Evolutionary conservation across 352 stramenopile genomes (phyloP).

Genomic region (Pythium dissimile): DNA sequence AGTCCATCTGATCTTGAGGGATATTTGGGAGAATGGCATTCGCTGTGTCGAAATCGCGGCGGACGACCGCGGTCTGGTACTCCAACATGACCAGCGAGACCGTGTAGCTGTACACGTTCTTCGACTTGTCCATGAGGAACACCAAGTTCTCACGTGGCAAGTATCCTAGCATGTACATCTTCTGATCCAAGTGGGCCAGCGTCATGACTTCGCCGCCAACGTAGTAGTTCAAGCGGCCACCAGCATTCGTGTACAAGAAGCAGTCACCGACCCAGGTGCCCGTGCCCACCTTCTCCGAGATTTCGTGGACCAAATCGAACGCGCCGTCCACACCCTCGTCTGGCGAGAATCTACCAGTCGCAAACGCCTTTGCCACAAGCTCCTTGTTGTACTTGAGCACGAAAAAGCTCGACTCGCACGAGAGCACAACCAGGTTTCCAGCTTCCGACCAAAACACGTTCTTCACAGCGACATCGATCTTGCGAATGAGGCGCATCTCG

Average conservation of each 20-base stretch:
- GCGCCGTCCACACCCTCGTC: slow-evolving; percentile 97
- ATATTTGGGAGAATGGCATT: slow-evolving; percentile 97
- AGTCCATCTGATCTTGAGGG: slow-evolving; percentile 83
- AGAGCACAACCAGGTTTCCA: slow-evolving; percentile 95
- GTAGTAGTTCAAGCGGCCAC: slow-evolving; percentile 97
- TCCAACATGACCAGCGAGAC: slow-evolving; percentile 95
- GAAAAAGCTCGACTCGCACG: slow-evolving; percentile 94
- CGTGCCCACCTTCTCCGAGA: slow-evolving; percentile 94
- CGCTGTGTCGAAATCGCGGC: slow-evolving; percentile 96
- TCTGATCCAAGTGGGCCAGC: slow-evolving; percentile 93
- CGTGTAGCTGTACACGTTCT: slow-evolving; percentile 91
- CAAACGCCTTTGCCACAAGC: slow-evolving; percentile 85
- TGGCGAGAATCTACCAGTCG: slow-evolving; percentile 74
- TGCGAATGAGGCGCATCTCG: slow-evolving; percentile 95
- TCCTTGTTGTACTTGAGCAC: slow-evolving; percentile 95
- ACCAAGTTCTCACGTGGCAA: slow-evolving; percentile 97
- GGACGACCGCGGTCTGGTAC: slow-evolving; percentile 98
- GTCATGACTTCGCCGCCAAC: slow-evolving; percentile 99
- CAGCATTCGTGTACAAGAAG: slow-evolving; percentile 98
- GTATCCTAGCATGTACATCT: slow-evolving; percentile 98
- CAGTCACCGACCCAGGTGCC: slow-evolving; percentile 99
- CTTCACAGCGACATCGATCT: slow-evolving; percentile 97
- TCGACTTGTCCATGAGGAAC: slow-evolving; percentile 98
- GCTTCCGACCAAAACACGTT: slow-evolving; percentile 98
- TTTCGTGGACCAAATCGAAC: slow-evolving; percentile 98